Percentiles rank a stretch among this genome's conserved stretches.
These are phyloP conservation scores for Colletotrichum caudatum DNA, from an alignment of 2,329 filamentous ascomycete species.

Conservation along the genomic window DNA sequence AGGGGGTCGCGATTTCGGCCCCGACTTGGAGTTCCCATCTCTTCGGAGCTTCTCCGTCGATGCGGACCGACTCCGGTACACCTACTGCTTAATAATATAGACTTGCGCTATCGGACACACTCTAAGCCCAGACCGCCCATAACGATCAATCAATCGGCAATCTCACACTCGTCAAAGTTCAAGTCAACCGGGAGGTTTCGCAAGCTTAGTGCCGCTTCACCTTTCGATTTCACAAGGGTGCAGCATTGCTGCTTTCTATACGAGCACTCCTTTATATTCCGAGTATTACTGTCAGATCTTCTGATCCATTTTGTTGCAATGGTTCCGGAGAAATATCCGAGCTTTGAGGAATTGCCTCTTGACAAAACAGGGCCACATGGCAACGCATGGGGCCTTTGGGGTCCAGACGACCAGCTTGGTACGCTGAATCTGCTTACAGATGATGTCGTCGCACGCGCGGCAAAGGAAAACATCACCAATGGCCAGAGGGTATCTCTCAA, in stretches of 20 bases:
- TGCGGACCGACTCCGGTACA: too few relatives aligned
- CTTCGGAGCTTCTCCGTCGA: too few relatives aligned
- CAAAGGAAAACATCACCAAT: slow-evolving; percentile 28
- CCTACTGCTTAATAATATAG: too few relatives aligned
- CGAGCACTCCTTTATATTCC: not conserved
- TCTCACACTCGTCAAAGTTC: too few relatives aligned
- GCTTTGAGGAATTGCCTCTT: slow-evolving; percentile 56
- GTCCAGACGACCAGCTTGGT: slow-evolving; percentile 62
- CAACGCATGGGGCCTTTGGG: slow-evolving; percentile 69
- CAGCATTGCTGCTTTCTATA: not conserved
- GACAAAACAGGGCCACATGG: slow-evolving; percentile 61
- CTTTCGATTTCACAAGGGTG: too few relatives aligned
- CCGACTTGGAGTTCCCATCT: too few relatives aligned
- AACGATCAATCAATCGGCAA: too few relatives aligned
- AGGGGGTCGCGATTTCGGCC: too few relatives aligned
- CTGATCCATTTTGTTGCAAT: not conserved
- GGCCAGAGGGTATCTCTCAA: slow-evolving; percentile 39
- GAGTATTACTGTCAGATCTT: not conserved
- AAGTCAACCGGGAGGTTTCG: too few relatives aligned
- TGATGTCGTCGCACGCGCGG: slow-evolving; percentile 18
- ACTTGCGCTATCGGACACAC: too few relatives aligned
- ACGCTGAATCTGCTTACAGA: slow-evolving; percentile 66
- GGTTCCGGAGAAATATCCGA: not conserved
- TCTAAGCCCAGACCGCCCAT: too few relatives aligned
- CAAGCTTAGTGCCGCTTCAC: too few relatives aligned